A percentile compares a stretch with the other conserved stretches of the same genome.
phyloP scores from a whole-genome alignment of 2,329 filamentous ascomycete genomes.

The Fusarium caatingaense region DNA sequence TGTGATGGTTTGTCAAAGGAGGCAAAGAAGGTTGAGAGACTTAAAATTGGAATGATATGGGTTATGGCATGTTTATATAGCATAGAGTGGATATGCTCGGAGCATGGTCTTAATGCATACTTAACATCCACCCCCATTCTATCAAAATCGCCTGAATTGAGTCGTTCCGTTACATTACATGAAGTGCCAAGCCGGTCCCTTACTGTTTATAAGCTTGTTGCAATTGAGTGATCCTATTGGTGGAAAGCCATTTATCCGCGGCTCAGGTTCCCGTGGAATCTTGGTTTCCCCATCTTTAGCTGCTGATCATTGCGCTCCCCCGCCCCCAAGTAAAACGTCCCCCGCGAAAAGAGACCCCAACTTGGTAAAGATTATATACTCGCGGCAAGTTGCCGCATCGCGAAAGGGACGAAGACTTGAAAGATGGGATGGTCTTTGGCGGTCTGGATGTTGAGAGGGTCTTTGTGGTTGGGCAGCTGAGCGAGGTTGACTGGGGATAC shows the following conservation, averaged over 20 bases:
- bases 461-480: not conserved
- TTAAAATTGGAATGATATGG: not conserved
- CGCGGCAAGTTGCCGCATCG: constrained; percentile 17
- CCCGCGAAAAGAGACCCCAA: constrained; percentile 32
- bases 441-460: constrained; percentile 3
- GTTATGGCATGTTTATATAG: constrained; percentile 14
- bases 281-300: constrained; percentile 37
- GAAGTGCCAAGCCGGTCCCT: not conserved
- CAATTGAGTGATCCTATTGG: not conserved
- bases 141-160: not conserved
- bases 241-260: constrained; percentile 22
- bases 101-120: constrained; percentile 8
- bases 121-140: constrained; percentile 6
- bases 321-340: constrained; percentile 27
- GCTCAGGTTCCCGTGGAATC: constrained; percentile 36
- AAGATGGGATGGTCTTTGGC: not conserved
- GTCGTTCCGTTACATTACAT: not conserved
- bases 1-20: not conserved
- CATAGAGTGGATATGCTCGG: constrained; percentile 19
- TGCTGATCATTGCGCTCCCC: constrained; percentile 30
- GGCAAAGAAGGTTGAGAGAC: not conserved
- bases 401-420: not conserved
- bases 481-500: not conserved
- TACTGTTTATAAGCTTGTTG: constrained; percentile 23
- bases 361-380: not conserved